Evolutionary conservation across 331 rosid genomes (phyloP).

Genomic region (Quercus tomentella): DNA sequence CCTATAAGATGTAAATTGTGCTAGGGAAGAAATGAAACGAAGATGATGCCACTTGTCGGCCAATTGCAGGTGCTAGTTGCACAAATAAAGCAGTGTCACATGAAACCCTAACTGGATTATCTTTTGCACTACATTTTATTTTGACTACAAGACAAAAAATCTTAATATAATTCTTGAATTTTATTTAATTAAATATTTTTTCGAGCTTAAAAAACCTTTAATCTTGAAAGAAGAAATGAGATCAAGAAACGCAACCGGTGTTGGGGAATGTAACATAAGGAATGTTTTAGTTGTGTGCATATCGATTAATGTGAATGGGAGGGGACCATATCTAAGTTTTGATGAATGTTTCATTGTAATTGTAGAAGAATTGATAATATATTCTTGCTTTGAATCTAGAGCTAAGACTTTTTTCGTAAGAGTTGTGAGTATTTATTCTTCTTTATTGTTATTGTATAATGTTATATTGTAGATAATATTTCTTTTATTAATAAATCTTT

Average conservation of each 20-base stretch:
- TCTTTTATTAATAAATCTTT: too few species aligned
- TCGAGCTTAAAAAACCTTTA: slow-evolving; percentile 19
- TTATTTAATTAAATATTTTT: neutral
- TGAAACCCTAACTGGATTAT: slow-evolving; percentile 8
- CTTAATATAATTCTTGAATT: neutral
- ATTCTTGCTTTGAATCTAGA: slow-evolving; percentile 23
- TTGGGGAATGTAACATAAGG: slow-evolving; percentile 26
- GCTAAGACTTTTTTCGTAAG: neutral
- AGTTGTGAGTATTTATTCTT: neutral
- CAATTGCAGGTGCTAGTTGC: slow-evolving; percentile 20
- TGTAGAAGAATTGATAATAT: neutral
- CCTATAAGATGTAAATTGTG: neutral
- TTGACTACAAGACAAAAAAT: slow-evolving; percentile 22
- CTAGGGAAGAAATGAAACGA: slow-evolving; percentile 15
- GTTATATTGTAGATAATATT: too few species aligned
- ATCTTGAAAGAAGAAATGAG: slow-evolving; percentile 19
- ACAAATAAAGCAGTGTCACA: slow-evolving; percentile 8
- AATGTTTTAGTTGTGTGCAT: slow-evolving; percentile 31
- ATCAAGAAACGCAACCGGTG: neutral
- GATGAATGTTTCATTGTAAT: slow-evolving; percentile 31
- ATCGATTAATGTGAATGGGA: slow-evolving; percentile 20
- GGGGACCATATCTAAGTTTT: slow-evolving; percentile 52
- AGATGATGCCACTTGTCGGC: slow-evolving; percentile 42
- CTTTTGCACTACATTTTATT: slow-evolving; percentile 10
- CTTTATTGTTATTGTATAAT: too few species aligned